Base-by-base conservation (phyloP, 139 green algal genomes). In the Chlamydomonas incerta region DNA sequence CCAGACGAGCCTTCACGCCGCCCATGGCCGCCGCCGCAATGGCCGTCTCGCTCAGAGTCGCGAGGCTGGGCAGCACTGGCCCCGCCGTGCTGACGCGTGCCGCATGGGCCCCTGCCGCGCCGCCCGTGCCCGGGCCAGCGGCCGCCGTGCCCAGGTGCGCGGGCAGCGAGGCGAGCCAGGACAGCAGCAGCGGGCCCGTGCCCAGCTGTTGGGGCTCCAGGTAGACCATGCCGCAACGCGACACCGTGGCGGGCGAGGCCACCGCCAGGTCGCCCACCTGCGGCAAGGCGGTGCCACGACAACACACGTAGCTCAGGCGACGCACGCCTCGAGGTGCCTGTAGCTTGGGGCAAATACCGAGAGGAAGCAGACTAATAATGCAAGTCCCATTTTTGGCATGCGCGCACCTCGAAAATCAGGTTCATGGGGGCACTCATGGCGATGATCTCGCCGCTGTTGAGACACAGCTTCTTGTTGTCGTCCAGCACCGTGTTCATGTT, bases 401-500 rank as follows among this genome's bases (percentile, higher is more conserved):
- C 5, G 41, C 77, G 15, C n/a, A 84, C 77, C 81, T 80, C 81
- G 67, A 85, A 85, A 20, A 85, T 85, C 23, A 85, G 47, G 46
- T 68, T 85, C 92, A 94, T 95, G 69, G 71, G 80, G 0, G 68
- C 57, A 58, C 83, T 92, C 83, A 93, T 90, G 31, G 88, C 81
- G 63, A 93, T 91, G 90, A 93, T 92, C 87, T 93, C 90, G 5
- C 90, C 90, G 75, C 75, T 85, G 85, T 95, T 95, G 23, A 97
- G 91, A 89, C 95, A 97, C 47, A 97, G 91, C 91, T 96, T 96
- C 92, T 96, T 96, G 91, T 97, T 97, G 91, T 97, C 94, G 70
- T 97, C 94, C 65, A 97, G 91, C 55, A 97, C 94, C 24, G 87
- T 88, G 69, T 88, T 88, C 74, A 88, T 87, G 72, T 92, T 92